A percentile compares a stretch with the other conserved stretches of the same genome.
Evolutionary conservation across 371 early-diverging fungal species (phyloP).

Genomic region (Capillidium heterosporum): DNA sequence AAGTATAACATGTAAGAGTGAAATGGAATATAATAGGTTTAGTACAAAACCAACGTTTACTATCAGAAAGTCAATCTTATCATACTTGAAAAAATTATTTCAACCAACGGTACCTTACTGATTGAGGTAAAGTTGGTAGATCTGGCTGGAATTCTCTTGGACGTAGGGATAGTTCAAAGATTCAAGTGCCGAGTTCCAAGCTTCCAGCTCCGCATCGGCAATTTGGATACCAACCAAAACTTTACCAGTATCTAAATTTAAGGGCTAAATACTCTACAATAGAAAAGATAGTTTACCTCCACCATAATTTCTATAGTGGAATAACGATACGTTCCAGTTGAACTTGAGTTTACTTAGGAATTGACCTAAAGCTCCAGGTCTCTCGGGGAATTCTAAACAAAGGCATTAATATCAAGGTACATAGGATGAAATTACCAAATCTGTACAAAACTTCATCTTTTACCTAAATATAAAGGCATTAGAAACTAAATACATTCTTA

Average conservation of each 20-base stretch:
- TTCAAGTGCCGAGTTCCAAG: slow-evolving; percentile 46
- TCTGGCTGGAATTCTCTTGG: slow-evolving; percentile 78
- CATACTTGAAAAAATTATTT: too few relatives aligned
- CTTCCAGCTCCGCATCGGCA: slow-evolving; percentile 31
- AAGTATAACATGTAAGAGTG: too few relatives aligned
- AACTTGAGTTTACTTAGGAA: slow-evolving; percentile 59
- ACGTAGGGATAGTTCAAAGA: slow-evolving; percentile 62
- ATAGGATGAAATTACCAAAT: slow-evolving; percentile 28
- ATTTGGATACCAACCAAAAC: slow-evolving; percentile 88
- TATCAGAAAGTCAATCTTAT: too few relatives aligned
- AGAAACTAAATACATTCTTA: neutral
- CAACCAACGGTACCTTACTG: too few relatives aligned
- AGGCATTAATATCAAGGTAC: neutral
- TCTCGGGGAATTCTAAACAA: slow-evolving; percentile 67
- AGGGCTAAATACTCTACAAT: neutral
- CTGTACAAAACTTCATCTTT: slow-evolving; percentile 74
- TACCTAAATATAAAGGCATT: slow-evolving; percentile 19
- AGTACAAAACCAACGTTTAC: too few relatives aligned
- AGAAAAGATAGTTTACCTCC: slow-evolving; percentile 32
- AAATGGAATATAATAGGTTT: too few relatives aligned
- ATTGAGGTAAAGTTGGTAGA: slow-evolving; percentile 40
- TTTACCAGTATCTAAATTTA: slow-evolving; percentile 58
- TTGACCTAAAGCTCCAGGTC: slow-evolving; percentile 74
- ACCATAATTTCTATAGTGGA: slow-evolving; percentile 92
- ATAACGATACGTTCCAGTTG: slow-evolving; percentile 81